Base-by-base conservation (phyloP, 1,284 basidiomycete genomes). In the Trichosporon sp. region DNA sequence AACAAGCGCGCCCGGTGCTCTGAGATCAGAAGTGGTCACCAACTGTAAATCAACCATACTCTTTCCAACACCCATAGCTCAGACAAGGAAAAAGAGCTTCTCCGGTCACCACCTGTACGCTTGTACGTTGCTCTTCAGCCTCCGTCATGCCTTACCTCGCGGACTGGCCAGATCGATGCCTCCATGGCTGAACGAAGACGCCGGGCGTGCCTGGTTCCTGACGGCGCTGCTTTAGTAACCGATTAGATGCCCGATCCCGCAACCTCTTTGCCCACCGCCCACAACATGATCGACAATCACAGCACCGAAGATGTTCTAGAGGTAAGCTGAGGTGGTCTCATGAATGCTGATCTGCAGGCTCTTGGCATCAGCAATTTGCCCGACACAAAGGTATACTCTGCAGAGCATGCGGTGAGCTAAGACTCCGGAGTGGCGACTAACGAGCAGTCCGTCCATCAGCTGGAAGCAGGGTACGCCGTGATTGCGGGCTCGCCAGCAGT, bases 401-500 rank as follows among this genome's bases (percentile, higher is more conserved):
- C 33, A 3, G 37, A 49, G 11, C 16, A 52, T 8, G 58, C 21
- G 29, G 44, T 23, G 31, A 56, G 33, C 33, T 27, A 23, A 11
- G 19, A n/a, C n/a, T 2, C 5, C 7, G 40, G n/a, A 23, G 6
- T 6, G 19, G 2, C 19, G n/a, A 19, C 34, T 36, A 11, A 10
- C 44, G 31, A 19, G 27, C 19, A 31, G 29, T 14, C 56, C 36
- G 34, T 61, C 1, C 60, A 44, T 29, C 52, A 44, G 21, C 25
- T 61, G 16, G 46, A 52, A 8, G 19, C 10, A 4, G 32, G 32
- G 8, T 36, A 40, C 16, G 62, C 56, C 19, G 52, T 63, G 5
- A 13, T 63, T 13, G 34, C 60, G 19, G 62, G 62, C 49, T 59
- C 58, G 6, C 58, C 62, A 4, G 27, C n/a, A 7, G 29, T 59